phyloP scores from a whole-genome alignment of 2,329 filamentous ascomycete genomes.

The Clonostachys sp. region DNA sequence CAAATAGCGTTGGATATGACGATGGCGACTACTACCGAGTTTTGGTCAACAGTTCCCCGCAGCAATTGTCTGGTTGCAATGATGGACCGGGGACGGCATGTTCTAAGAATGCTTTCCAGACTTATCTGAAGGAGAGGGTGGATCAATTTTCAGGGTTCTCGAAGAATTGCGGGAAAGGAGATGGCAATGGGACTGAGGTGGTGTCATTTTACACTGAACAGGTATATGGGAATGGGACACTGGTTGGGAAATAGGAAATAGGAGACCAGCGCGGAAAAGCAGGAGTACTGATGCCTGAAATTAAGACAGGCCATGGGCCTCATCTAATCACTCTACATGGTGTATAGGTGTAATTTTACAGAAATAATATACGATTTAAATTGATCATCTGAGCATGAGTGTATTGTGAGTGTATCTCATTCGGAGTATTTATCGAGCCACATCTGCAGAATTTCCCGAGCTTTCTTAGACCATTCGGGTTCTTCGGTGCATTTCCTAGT shows the following conservation, averaged over 20 bases:
- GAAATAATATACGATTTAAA: no score
- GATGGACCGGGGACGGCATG: slow-evolving; percentile 39
- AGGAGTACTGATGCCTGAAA: no score
- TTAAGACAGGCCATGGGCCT: no score
- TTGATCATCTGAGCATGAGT: no score
- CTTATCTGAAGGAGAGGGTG: slow-evolving; percentile 28
- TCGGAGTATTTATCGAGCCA: no score
- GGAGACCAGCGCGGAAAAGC: no score
- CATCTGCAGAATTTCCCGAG: no score
- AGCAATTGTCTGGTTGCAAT: slow-evolving; percentile 31
- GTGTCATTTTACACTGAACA: slow-evolving; percentile 23
- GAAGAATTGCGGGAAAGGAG: slow-evolving; percentile 26
- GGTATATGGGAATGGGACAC: slow-evolving; percentile 16
- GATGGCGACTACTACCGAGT: slow-evolving; percentile 45
- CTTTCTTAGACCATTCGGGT: no score
- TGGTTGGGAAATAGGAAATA: background rate
- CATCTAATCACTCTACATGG: no score
- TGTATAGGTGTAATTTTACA: no score
- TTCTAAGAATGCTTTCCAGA: slow-evolving; percentile 28
- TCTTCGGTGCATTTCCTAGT: no score
- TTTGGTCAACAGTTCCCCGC: slow-evolving; percentile 36
- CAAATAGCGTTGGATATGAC: slow-evolving; percentile 46
- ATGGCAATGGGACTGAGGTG: slow-evolving; percentile 25
- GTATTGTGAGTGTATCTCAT: no score
- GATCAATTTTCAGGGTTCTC: slow-evolving; percentile 33